A percentile compares a stretch with the other conserved stretches of the same genome.
These are phyloP conservation scores for Lathyrus sativus DNA, from an alignment of 306 rosid species.

Conservation along the genomic window DNA sequence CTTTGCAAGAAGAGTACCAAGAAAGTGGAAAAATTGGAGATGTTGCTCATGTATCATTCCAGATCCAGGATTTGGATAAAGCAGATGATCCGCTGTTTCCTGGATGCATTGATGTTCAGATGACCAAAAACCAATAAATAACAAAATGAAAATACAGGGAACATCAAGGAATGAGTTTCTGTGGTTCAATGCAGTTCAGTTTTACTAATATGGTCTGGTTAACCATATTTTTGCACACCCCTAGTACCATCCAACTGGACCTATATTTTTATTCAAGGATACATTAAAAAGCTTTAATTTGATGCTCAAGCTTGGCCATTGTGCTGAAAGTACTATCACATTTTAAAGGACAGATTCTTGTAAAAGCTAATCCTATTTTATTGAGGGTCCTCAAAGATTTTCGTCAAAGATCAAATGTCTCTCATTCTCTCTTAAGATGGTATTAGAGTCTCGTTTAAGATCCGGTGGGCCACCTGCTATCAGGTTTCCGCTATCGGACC, in stretches of 20 bases:
- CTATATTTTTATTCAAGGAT: slow-evolving; percentile 11
- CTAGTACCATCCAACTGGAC: not conserved
- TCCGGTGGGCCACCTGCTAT: too few relatives aligned
- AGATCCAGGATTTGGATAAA: slow-evolving; percentile 98
- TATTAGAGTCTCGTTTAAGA: too few relatives aligned
- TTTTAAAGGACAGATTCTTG: slow-evolving; percentile 1
- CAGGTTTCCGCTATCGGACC: too few relatives aligned
- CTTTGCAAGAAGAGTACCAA: slow-evolving; percentile 96
- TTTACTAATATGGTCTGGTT: too few relatives aligned
- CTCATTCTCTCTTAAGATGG: too few relatives aligned
- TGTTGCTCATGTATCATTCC: slow-evolving; percentile 99
- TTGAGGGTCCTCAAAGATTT: not conserved
- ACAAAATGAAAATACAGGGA: slow-evolving; percentile 29
- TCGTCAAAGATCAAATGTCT: too few relatives aligned
- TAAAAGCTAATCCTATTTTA: slow-evolving; percentile 20
- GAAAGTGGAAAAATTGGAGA: slow-evolving; percentile 95
- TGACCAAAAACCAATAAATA: slow-evolving; percentile 37
- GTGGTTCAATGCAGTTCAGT: too few relatives aligned
- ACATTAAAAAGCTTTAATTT: slow-evolving; percentile 29
- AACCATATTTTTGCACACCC: not conserved
- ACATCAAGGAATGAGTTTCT: slow-evolving; percentile 17
- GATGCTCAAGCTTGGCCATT: slow-evolving; percentile 19
- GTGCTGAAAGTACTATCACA: slow-evolving; percentile 1
- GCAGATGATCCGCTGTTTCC: slow-evolving; percentile 95
- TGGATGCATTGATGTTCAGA: slow-evolving; percentile 46